Evolutionary conservation across 176 grass and related monocot species (phyloP).

Genomic region (Musa schizocarpa): DNA sequence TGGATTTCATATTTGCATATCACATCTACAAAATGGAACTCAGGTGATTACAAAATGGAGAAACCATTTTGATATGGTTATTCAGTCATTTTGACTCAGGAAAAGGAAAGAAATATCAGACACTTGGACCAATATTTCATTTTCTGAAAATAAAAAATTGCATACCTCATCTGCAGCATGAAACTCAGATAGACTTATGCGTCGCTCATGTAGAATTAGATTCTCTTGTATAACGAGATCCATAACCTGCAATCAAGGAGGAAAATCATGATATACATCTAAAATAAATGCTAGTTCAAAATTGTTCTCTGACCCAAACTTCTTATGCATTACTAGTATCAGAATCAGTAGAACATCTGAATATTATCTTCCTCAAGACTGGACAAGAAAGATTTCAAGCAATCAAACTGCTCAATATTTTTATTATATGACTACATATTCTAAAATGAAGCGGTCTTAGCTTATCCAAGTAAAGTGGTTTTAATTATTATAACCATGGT

Average conservation of each 20-base stretch:
- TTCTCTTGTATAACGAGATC: constrained; percentile 86
- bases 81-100: background rate
- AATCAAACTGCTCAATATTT: background rate
- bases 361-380: background rate
- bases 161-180: constrained; percentile 95
- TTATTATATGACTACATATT: too few species aligned
- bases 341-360: background rate
- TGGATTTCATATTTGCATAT: constrained; percentile 21
- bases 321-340: background rate
- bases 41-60: constrained; percentile 9
- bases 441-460: background rate
- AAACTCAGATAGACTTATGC: constrained; percentile 97
- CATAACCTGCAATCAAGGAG: constrained; percentile 60
- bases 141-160: background rate
- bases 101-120: background rate
- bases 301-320: background rate
- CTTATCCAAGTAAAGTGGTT: background rate
- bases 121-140: background rate
- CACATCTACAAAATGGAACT: constrained; percentile 97
- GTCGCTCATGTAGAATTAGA: constrained; percentile 62
- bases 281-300: background rate
- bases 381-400: background rate
- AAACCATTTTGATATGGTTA: background rate
- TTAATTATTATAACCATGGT: background rate
- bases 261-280: constrained; percentile 3